Evolutionary conservation across 768 basidiomycete genomes (phyloP).

Genomic region (Boletus eberwhitei): DNA sequence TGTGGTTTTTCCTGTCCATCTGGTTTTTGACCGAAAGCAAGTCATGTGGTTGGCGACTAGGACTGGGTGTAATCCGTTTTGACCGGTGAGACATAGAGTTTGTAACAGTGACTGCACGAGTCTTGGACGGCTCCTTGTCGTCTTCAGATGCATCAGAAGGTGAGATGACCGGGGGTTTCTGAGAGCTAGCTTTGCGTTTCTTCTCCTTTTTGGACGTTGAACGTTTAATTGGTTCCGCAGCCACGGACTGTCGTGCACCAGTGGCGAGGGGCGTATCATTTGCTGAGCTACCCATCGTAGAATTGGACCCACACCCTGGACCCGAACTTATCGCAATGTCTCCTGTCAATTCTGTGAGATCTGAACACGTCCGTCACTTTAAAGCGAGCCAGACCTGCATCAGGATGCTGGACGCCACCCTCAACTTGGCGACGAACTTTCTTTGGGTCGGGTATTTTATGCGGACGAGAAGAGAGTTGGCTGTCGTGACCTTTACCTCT

Average conservation of each 20-base stretch:
- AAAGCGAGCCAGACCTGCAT: conserved; percentile 9
- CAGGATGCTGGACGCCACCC: neutral
- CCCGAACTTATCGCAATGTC: neutral
- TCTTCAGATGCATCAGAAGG: conserved; percentile 23
- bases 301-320: neutral
- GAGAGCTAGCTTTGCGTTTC: conserved; percentile 25
- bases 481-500: neutral
- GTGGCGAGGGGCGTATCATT: neutral
- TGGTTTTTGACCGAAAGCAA: neutral
- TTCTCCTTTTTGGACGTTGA: conserved; percentile 1
- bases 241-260: neutral
- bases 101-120: neutral
- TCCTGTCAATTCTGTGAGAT: conserved; percentile 1
- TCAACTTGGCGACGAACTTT: neutral
- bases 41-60: neutral
- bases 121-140: conserved; percentile 8
- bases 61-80: conserved; percentile 11
- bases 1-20: neutral
- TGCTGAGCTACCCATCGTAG: neutral
- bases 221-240: neutral
- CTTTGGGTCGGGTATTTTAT: neutral
- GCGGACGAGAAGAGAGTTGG: neutral
- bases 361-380: neutral
- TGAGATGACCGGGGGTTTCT: conserved; percentile 16
- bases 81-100: conserved; percentile 5